These are phyloP conservation scores for Chalciporus piperatoides DNA, from an alignment of 1,284 basidiomycete genomes.

Conservation along the genomic window DNA sequence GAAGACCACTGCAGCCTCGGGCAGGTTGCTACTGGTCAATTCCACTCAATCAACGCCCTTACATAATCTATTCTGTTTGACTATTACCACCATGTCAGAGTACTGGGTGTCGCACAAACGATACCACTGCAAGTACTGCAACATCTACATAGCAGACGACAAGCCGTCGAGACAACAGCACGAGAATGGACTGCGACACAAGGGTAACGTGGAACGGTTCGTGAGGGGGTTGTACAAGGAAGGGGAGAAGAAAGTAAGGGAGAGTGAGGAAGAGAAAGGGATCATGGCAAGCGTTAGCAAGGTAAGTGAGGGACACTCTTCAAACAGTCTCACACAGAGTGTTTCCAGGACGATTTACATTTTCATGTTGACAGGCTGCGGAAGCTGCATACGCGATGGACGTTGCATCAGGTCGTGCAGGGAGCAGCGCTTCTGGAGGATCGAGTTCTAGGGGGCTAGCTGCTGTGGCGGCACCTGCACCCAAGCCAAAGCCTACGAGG, in stretches of 20 bases:
- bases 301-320: conserved; percentile 42
- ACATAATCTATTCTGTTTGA: conserved; percentile 19
- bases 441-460: background rate
- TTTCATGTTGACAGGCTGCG: conserved; percentile 51
- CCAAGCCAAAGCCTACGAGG: conserved; percentile 44
- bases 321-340: background rate
- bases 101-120: conserved; percentile 85
- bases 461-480: conserved; percentile 40
- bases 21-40: too few relatives aligned
- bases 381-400: conserved; percentile 72
- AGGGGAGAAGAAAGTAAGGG: conserved; percentile 86
- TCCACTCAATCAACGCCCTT: conserved; percentile 9
- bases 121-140: conserved; percentile 86
- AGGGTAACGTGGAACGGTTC: conserved; percentile 91
- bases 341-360: background rate
- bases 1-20: too few relatives aligned
- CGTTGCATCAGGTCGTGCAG: conserved; percentile 62
- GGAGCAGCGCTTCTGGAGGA: conserved; percentile 23
- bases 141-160: conserved; percentile 91
- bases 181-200: conserved; percentile 91
- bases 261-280: conserved; percentile 79
- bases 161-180: conserved; percentile 90
- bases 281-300: conserved; percentile 86
- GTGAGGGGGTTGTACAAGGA: conserved; percentile 90
- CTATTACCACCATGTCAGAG: conserved; percentile 58